Evolutionary conservation across 495 filamentous ascomycete genomes (phyloP).

Genomic region (Melanomma pulvis-pyrius): DNA sequence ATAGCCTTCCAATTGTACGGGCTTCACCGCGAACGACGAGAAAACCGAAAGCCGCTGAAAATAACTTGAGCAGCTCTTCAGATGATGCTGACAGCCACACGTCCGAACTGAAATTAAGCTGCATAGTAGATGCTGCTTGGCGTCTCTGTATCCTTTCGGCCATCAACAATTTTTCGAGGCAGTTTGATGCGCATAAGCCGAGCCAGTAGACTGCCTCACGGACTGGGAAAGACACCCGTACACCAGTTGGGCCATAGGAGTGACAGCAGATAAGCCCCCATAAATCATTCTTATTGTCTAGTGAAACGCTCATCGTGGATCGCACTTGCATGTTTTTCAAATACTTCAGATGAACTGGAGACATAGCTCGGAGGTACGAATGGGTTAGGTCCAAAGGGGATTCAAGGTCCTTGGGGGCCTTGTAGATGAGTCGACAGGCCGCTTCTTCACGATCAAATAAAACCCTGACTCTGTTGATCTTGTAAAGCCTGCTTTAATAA

Average conservation of each 20-base stretch:
- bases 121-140: not conserved
- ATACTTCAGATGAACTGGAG: slow-evolving; percentile 25
- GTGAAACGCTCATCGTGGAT: slow-evolving; percentile 27
- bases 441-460: slow-evolving; percentile 19
- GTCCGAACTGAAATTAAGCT: slow-evolving; percentile 1
- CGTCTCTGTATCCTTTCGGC: slow-evolving; percentile 3
- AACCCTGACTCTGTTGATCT: slow-evolving; percentile 19
- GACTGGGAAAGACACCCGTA: slow-evolving; percentile 12
- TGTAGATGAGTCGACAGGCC: slow-evolving; percentile 13
- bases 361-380: slow-evolving; percentile 28
- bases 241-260: slow-evolving; percentile 17
- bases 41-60: slow-evolving; percentile 22
- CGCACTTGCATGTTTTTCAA: slow-evolving; percentile 18
- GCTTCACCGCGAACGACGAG: slow-evolving; percentile 27
- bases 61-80: slow-evolving; percentile 17
- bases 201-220: slow-evolving; percentile 24
- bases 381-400: slow-evolving; percentile 16
- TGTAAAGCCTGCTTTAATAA: too few species aligned
- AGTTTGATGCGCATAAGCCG: slow-evolving; percentile 20
- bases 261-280: slow-evolving; percentile 27
- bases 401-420: slow-evolving; percentile 5
- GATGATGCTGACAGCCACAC: slow-evolving; percentile 16
- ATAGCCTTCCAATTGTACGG: slow-evolving; percentile 18
- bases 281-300: slow-evolving; percentile 13
- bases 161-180: slow-evolving; percentile 23